Evolutionary conservation across 768 basidiomycete genomes (phyloP), one percentile per base, ranked within the genome.

Genomic region (Russula sp.): DNA sequence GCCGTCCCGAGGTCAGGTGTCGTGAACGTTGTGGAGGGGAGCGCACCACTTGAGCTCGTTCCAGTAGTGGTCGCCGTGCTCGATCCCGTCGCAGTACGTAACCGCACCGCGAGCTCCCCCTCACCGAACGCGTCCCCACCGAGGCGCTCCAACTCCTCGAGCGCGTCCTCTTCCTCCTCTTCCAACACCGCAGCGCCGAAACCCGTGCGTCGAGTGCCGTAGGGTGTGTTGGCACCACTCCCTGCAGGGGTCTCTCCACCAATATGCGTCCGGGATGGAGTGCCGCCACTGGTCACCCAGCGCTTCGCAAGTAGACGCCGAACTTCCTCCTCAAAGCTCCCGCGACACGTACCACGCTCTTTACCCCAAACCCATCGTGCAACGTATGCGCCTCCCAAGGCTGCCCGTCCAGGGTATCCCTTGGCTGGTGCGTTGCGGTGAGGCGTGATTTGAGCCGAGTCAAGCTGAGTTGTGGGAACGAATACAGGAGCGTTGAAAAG

Each of bases 331-430:
- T 93, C 91, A 66, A 88, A 93, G 31, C 82, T 84, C 27, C 80
- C 82, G 27, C 84, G 76, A 6, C 81, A 76, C 53, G 70, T 70
- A 4, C 77, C 79, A 34, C 77, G 75, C 59, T 89, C 86, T 66
- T 84, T 81, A 45, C 88, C 84, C 90, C 89, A 93, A 48, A 89
- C 86, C 91, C 91, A 94, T 8, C 91, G 80, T 34, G 90, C 91
- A 47, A 89, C 75, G 70, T 90, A 93, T 1, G 91, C 88, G 0
- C 83, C 81, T 0, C 91, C 91, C 3, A 93, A 75, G 0, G 87
- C 79, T 1, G 84, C 87, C 13, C 90, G 81, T 14, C 83, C 82
- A 0, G 88, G 85, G 73, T 82, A 89, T 14, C 88, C 87, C 27
- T 71, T 68, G 0, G 85, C 86, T 8, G 89, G 90, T 0, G 88